A percentile compares a stretch with the other conserved stretches of the same genome.
phyloP scores from a whole-genome alignment of 768 basidiomycete genomes.

The Suillus weaverae region DNA sequence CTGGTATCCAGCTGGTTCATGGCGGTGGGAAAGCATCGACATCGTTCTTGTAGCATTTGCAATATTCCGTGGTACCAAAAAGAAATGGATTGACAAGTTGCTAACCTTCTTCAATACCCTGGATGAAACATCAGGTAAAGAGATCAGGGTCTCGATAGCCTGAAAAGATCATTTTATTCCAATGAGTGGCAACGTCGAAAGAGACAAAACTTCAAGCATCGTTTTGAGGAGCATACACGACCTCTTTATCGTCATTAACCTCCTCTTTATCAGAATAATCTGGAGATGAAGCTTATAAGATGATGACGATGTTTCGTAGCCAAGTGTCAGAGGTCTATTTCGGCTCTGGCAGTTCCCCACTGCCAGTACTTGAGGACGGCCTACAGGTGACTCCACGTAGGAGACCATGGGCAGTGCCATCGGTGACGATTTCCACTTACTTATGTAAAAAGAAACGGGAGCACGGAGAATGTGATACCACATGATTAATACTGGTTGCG shows the following conservation, averaged over 20 bases:
- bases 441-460: neutral
- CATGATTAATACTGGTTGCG: neutral
- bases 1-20: too few species aligned
- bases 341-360: neutral
- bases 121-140: neutral
- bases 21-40: too few species aligned
- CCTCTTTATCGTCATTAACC: neutral
- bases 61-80: neutral
- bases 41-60: neutral
- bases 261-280: neutral
- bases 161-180: neutral
- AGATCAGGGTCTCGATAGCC: neutral
- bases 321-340: neutral
- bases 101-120: neutral
- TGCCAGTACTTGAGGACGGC: neutral
- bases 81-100: neutral
- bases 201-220: neutral
- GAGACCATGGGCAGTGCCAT: neutral
- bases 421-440: neutral
- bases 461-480: neutral
- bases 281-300: too few species aligned
- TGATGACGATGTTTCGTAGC: neutral
- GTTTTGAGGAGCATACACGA: neutral
- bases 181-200: neutral
- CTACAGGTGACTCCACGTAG: neutral